Percentiles rank a stretch among this genome's conserved stretches.
These are phyloP conservation scores for Tothia fuscella DNA, from an alignment of 2,329 filamentous ascomycete species.

Conservation along the genomic window DNA sequence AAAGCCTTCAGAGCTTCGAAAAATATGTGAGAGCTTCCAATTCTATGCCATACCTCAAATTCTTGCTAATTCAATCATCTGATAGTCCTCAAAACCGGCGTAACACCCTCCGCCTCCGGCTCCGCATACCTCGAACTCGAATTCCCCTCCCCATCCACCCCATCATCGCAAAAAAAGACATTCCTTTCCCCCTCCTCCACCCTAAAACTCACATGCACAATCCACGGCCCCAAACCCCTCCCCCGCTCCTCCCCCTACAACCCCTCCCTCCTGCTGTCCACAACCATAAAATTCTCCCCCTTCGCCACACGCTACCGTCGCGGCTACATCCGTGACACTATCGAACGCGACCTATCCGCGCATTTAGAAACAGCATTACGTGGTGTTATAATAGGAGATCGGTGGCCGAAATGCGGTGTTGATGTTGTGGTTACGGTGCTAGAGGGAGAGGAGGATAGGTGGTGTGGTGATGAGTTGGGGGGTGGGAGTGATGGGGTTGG, in stretches of 20 bases:
- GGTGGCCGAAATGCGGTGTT: conserved; percentile 98
- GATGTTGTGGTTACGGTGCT: conserved; percentile 88
- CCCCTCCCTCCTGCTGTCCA: conserved; percentile 80
- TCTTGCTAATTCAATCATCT: conserved; percentile 15
- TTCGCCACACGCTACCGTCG: conserved; percentile 76
- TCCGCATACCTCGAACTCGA: conserved; percentile 69
- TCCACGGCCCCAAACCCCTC: conserved; percentile 84
- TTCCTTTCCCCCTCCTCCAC: conserved; percentile 48
- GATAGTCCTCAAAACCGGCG: conserved; percentile 75
- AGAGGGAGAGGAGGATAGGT: conserved; percentile 77
- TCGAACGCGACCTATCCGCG: conserved; percentile 78
- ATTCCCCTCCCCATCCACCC: conserved; percentile 28
- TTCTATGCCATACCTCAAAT: conserved; percentile 8
- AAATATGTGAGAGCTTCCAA: conserved; percentile 58
- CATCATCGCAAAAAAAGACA: conserved; percentile 21
- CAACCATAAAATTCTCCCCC: conserved; percentile 91
- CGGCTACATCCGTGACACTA: conserved; percentile 68
- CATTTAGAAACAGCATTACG: conserved; percentile 85
- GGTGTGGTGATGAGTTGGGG: conserved; percentile 45
- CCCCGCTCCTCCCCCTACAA: conserved; percentile 85
- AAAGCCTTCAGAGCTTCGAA: conserved; percentile 60
- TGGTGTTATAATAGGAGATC: conserved; percentile 80
- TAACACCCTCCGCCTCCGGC: conserved; percentile 86
- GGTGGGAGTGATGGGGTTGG: conserved; percentile 32
- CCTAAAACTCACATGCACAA: conserved; percentile 83